Conservation (phyloP, 2,329 filamentous ascomycete species). For the Penicillium freii region DNA sequence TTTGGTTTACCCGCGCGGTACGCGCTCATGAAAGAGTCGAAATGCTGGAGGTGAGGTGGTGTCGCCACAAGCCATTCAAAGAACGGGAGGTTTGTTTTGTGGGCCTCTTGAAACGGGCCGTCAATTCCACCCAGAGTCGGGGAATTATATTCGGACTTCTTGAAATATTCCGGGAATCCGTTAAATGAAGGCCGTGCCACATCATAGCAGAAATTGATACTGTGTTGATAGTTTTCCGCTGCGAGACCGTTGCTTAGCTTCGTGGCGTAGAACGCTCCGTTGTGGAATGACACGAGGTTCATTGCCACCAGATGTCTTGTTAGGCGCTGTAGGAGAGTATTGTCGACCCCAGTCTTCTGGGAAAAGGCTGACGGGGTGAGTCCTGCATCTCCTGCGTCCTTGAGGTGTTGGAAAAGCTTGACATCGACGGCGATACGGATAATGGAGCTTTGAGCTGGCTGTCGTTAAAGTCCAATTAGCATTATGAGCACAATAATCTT, state of each 20-base stretch:
- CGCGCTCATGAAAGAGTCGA: constrained; percentile 41
- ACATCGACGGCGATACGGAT: constrained; percentile 39
- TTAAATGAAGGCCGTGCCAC: constrained; percentile 36
- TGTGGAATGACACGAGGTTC: constrained; percentile 31
- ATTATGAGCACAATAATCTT: background rate
- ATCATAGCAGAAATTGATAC: constrained; percentile 41
- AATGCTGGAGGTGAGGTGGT: constrained; percentile 35
- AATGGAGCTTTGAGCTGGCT: constrained; percentile 36
- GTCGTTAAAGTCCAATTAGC: background rate
- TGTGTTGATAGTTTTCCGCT: constrained; percentile 37
- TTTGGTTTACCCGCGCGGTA: constrained; percentile 40
- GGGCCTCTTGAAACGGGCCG: constrained; percentile 41
- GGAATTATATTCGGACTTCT: constrained; percentile 29
- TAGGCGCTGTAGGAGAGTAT: constrained; percentile 30
- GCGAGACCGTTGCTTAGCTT: constrained; percentile 35
- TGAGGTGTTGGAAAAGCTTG: constrained; percentile 36
- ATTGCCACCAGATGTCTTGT: constrained; percentile 42
- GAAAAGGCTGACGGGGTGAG: constrained; percentile 28
- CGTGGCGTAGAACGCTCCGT: constrained; percentile 30
- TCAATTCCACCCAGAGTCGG: constrained; percentile 25
- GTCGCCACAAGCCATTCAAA: constrained; percentile 41
- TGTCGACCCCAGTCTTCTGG: constrained; percentile 31
- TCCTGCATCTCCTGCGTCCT: constrained; percentile 26
- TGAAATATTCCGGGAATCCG: constrained; percentile 35
- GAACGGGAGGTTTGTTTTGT: constrained; percentile 36